A percentile compares a stretch with the other conserved stretches of the same genome.
phyloP scores from a whole-genome alignment of 73 alveolate genomes.

The Paraurostyla sp. region DNA sequence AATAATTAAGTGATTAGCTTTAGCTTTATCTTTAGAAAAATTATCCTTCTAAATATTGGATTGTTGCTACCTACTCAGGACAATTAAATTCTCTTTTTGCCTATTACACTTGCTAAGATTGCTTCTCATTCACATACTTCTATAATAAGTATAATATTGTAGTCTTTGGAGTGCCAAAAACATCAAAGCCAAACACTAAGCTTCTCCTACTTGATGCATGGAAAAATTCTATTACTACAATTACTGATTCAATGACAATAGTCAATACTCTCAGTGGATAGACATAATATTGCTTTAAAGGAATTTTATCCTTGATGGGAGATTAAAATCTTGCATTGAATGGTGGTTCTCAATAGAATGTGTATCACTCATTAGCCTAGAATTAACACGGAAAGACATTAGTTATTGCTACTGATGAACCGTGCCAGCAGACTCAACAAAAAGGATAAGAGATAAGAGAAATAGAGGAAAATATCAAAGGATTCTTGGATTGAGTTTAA shows the following conservation, averaged over 20 bases:
- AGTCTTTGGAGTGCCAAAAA: background rate
- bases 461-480: background rate
- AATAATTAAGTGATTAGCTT: background rate
- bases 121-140: background rate
- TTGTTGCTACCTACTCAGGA: background rate
- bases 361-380: background rate
- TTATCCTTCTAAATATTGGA: background rate
- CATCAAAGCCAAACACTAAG: background rate
- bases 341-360: background rate
- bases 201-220: background rate
- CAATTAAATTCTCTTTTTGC: background rate
- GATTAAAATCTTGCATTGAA: background rate
- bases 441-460: background rate
- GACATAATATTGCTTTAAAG: background rate
- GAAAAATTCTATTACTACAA: background rate
- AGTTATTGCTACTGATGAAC: background rate
- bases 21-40: background rate
- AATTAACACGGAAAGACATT: background rate
- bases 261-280: background rate
- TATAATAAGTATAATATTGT: background rate
- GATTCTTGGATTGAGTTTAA: conserved; percentile 21
- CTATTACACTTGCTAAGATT: background rate
- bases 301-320: background rate
- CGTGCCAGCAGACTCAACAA: background rate
- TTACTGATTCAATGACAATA: background rate